These are phyloP conservation scores for Francoa sonchifolia DNA, from an alignment of 441 rosid species.

Conservation along the genomic window DNA sequence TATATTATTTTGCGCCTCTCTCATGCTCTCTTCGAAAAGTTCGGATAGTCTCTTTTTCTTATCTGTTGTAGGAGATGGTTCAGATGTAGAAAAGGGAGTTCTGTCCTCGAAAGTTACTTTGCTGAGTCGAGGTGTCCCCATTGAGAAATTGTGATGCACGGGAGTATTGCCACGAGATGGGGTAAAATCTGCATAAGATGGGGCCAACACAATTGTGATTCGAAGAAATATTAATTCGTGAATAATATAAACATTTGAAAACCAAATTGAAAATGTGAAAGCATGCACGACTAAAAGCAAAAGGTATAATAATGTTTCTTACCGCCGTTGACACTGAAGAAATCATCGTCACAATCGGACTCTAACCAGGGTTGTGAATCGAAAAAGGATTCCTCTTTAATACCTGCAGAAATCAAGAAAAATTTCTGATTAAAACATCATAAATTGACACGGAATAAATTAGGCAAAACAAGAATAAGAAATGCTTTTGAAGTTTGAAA, in stretches of 20 bases:
- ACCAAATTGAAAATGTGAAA: neutral
- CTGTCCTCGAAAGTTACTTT: conserved; percentile 18
- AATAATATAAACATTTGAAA: neutral
- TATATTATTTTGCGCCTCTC: conserved; percentile 19
- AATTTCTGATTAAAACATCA: too few relatives aligned
- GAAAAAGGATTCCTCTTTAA: conserved; percentile 79
- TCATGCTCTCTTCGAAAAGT: conserved; percentile 51
- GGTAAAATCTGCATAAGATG: conserved; percentile 54
- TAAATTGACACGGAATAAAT: too few relatives aligned
- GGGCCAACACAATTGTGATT: neutral
- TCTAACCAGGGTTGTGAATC: conserved; percentile 68
- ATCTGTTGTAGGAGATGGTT: conserved; percentile 31
- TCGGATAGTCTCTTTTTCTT: conserved; percentile 73
- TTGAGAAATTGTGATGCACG: conserved; percentile 37
- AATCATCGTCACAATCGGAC: conserved; percentile 80
- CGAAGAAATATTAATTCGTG: neutral
- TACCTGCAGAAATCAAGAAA: conserved; percentile 36
- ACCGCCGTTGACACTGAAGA: conserved; percentile 89
- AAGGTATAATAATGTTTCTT: conserved; percentile 11
- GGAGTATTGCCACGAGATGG: conserved; percentile 59
- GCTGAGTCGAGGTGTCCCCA: conserved; percentile 29
- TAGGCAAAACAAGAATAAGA: too few relatives aligned
- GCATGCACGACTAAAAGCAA: conserved; percentile 2
- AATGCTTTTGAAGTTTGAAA: too few relatives aligned
- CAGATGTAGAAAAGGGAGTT: conserved; percentile 22